Conservation (phyloP, 768 basidiomycete genomes). For the Boletus insuetus region DNA sequence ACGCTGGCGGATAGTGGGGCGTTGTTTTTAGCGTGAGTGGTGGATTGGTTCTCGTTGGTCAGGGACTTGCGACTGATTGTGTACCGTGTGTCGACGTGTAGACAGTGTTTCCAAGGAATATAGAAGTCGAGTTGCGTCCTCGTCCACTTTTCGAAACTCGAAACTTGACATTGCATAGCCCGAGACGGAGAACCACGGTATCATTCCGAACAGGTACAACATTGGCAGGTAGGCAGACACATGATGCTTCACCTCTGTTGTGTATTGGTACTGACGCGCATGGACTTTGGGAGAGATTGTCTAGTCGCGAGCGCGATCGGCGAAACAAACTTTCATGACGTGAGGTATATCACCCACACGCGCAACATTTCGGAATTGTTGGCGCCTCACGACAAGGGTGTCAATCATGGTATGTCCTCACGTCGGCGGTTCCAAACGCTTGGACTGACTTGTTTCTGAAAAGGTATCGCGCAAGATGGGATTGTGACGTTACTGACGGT, state of each 20-base stretch:
- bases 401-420: constrained; percentile 46
- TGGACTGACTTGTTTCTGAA: background rate
- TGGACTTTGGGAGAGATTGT: constrained; percentile 28
- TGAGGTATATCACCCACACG: constrained; percentile 46
- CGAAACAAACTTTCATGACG: constrained; percentile 38
- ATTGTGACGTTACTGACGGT: constrained; percentile 55
- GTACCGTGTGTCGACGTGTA: too few relatives aligned
- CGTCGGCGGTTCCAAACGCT: background rate
- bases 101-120: constrained; percentile 49
- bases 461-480: constrained; percentile 61
- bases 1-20: constrained; percentile 44
- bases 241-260: background rate
- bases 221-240: constrained; percentile 36
- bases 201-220: constrained; percentile 49
- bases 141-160: background rate
- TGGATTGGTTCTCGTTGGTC: background rate
- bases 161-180: constrained; percentile 18
- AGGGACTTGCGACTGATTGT: background rate
- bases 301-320: constrained; percentile 41
- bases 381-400: constrained; percentile 45
- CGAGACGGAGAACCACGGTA: constrained; percentile 36
- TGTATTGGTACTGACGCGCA: background rate
- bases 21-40: constrained; percentile 56
- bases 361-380: constrained; percentile 54
- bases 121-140: constrained; percentile 12